Conservation (phyloP, 1,284 basidiomycete genomes). For the Calocybe gambosa region DNA sequence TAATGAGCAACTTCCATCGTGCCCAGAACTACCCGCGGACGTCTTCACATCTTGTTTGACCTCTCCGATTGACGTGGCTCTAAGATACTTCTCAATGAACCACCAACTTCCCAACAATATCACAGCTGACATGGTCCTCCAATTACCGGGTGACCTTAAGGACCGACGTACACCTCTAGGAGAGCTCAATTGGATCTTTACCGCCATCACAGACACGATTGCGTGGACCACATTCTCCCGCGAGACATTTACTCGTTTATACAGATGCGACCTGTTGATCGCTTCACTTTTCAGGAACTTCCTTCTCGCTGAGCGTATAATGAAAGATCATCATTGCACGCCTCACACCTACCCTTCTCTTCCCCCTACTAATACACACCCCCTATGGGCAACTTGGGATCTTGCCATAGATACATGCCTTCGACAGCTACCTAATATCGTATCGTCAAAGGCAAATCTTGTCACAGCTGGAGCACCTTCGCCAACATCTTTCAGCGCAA, state of each 20-base stretch:
- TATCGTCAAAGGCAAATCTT: conserved; percentile 54
- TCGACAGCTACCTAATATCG: conserved; percentile 85
- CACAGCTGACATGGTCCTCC: conserved; percentile 89
- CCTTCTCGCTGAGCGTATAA: conserved; percentile 93
- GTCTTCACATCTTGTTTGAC: conserved; percentile 97
- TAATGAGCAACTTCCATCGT: conserved; percentile 90
- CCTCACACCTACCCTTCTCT: conserved; percentile 91
- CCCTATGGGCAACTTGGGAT: conserved; percentile 97
- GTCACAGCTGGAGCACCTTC: conserved; percentile 22
- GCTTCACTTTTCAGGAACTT: conserved; percentile 97
- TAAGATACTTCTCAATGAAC: conserved; percentile 91
- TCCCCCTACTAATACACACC: conserved; percentile 92
- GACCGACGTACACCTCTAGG: conserved; percentile 94
- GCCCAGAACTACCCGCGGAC: conserved; percentile 94
- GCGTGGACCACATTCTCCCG: conserved; percentile 97
- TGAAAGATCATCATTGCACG: conserved; percentile 98
- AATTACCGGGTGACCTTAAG: conserved; percentile 94
- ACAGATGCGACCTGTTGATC: conserved; percentile 93
- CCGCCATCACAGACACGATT: conserved; percentile 97
- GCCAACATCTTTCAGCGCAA: conserved; percentile 16
- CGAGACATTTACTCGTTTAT: conserved; percentile 90
- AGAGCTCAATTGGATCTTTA: conserved; percentile 99
- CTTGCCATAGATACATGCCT: conserved; percentile 95
- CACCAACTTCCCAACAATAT: conserved; percentile 77
- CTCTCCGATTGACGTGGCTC: conserved; percentile 95